Percentiles rank a stretch among this genome's conserved stretches.
Evolutionary conservation across 2,329 filamentous ascomycete genomes (phyloP).

Genomic region (Ceratocystis huliohia): DNA sequence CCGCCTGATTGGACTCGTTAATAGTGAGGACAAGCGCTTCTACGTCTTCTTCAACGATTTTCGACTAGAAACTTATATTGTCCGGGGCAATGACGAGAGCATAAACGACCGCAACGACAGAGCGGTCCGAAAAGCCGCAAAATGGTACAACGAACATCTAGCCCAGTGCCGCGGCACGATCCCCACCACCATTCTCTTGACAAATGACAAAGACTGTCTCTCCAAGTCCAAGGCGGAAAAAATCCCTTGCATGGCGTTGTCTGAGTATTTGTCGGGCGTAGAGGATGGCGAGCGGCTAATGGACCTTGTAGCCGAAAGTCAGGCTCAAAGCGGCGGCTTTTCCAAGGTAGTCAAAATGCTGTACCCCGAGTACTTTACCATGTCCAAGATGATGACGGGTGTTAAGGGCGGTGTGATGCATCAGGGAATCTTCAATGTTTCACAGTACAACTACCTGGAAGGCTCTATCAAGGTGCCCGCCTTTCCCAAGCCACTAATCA

Average conservation of each 20-base stretch:
- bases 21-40: constrained; percentile 92
- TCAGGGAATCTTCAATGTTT: constrained; percentile 91
- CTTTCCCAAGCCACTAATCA: constrained; percentile 76
- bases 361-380: constrained; percentile 77
- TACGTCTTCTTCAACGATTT: constrained; percentile 99
- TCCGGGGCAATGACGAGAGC: constrained; percentile 60
- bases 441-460: constrained; percentile 95
- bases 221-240: constrained; percentile 65
- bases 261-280: constrained; percentile 70
- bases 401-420: constrained; percentile 80
- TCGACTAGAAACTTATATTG: constrained; percentile 76
- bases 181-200: constrained; percentile 82
- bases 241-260: constrained; percentile 54
- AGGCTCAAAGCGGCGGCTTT: constrained; percentile 48
- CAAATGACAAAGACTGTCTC: constrained; percentile 80
- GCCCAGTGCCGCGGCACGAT: constrained; percentile 47
- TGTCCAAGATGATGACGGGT: constrained; percentile 90
- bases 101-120: constrained; percentile 97
- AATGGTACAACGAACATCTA: constrained; percentile 84
- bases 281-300: constrained; percentile 74
- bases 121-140: constrained; percentile 70
- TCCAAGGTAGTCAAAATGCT: constrained; percentile 56
- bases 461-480: constrained; percentile 80
- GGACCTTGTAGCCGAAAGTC: constrained; percentile 81
- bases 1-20: constrained; percentile 75